A percentile compares a stretch with the other conserved stretches of the same genome.
phyloP scores from a whole-genome alignment of 2,329 filamentous ascomycete genomes.

The Colletotrichum tanaceti region DNA sequence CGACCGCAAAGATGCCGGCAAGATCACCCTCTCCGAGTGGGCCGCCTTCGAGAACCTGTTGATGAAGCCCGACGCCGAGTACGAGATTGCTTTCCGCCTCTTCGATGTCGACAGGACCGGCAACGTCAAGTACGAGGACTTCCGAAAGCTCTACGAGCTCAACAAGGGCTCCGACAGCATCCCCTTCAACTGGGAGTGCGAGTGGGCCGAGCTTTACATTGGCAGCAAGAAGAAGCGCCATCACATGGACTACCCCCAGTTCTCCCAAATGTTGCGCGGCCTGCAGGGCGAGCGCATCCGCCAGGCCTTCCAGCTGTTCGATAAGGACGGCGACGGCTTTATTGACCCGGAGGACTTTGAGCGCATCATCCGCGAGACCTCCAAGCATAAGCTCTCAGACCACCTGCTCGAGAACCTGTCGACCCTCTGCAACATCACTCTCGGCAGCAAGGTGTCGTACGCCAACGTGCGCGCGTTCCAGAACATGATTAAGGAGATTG shows the following conservation, averaged over 20 bases:
- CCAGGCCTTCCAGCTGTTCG: slow-evolving; percentile 92
- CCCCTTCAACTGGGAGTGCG: slow-evolving; percentile 96
- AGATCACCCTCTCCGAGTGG: slow-evolving; percentile 87
- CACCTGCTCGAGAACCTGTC: slow-evolving; percentile 91
- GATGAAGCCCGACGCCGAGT: slow-evolving; percentile 94
- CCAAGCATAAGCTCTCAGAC: slow-evolving; percentile 96
- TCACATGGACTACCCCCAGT: slow-evolving; percentile 93
- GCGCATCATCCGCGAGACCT: slow-evolving; percentile 93
- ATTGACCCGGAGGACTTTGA: slow-evolving; percentile 97
- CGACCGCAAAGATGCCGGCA: slow-evolving; percentile 79
- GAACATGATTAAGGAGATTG: slow-evolving; percentile 98
- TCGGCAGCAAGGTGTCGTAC: slow-evolving; percentile 94
- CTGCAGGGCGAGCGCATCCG: slow-evolving; percentile 95
- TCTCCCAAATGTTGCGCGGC: slow-evolving; percentile 96
- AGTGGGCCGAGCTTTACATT: slow-evolving; percentile 96
- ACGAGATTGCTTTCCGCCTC: slow-evolving; percentile 97
- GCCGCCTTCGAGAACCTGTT: slow-evolving; percentile 93
- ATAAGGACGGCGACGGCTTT: slow-evolving; percentile 92
- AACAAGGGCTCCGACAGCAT: slow-evolving; percentile 89
- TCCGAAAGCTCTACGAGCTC: slow-evolving; percentile 84
- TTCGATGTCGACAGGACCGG: slow-evolving; percentile 90
- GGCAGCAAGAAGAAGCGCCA: slow-evolving; percentile 89
- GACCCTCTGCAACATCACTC: slow-evolving; percentile 93
- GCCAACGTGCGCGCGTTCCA: slow-evolving; percentile 98
- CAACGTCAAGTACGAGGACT: slow-evolving; percentile 88